Percentiles rank a stretch among this genome's conserved stretches.
These are phyloP conservation scores for Puccinia hordei DNA, from an alignment of 1,284 basidiomycete genomes.

Conservation along the genomic window DNA sequence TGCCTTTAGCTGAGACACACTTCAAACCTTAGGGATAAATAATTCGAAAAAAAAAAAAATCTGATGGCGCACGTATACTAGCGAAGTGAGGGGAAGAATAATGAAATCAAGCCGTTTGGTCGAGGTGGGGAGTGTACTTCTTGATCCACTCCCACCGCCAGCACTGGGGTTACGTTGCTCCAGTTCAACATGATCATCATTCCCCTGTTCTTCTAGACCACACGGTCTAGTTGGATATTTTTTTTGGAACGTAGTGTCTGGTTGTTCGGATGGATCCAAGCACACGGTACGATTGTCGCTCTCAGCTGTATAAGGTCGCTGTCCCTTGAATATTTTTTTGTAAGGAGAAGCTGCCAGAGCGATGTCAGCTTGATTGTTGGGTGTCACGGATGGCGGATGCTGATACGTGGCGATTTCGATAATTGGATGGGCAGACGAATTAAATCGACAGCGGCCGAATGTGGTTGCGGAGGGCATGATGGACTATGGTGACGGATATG, in stretches of 20 bases:
- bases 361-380: constrained; percentile 3
- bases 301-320: constrained; percentile 29
- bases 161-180: background rate
- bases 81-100: constrained; percentile 29
- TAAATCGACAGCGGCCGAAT: constrained; percentile 19
- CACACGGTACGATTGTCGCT: constrained; percentile 30
- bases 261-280: constrained; percentile 11
- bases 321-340: background rate
- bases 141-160: background rate
- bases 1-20: background rate
- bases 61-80: constrained; percentile 29
- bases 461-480: constrained; percentile 23
- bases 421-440: constrained; percentile 26
- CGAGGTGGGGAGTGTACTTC: background rate
- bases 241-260: constrained; percentile 12
- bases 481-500: background rate
- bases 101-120: constrained; percentile 16
- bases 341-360: constrained; percentile 11
- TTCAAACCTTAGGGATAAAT: background rate
- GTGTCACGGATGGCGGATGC: constrained; percentile 1
- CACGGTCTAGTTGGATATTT: background rate
- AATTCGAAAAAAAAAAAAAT: background rate
- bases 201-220: background rate
- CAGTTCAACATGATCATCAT: background rate
- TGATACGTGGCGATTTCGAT: constrained; percentile 36